phyloP scores from a whole-genome alignment of 2,329 filamentous ascomycete species.

The Verticillium tricorpus region DNA sequence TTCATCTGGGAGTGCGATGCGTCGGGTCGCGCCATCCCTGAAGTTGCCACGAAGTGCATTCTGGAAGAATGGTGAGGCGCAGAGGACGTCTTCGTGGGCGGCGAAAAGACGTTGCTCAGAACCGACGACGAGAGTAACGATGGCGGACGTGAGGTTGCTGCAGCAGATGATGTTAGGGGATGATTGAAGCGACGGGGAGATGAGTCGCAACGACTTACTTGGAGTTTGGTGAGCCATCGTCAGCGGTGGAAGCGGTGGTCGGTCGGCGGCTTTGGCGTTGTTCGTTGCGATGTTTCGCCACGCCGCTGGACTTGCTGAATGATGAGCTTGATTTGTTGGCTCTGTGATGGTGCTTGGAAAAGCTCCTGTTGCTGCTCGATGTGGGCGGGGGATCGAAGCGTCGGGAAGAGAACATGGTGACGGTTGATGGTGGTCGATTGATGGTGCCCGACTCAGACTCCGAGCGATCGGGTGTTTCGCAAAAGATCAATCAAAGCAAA shows the following conservation, averaged over 20 bases:
- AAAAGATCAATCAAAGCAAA: conserved; percentile 8
- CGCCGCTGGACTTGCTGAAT: conserved; percentile 49
- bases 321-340: conserved; percentile 46
- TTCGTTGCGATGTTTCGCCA: conserved; percentile 52
- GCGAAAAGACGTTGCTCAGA: conserved; percentile 82
- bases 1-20: conserved; percentile 77
- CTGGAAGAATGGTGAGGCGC: conserved; percentile 74
- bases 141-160: conserved; percentile 59
- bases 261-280: conserved; percentile 41
- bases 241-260: conserved; percentile 38
- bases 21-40: conserved; percentile 58
- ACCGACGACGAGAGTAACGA: conserved; percentile 79
- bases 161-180: conserved; percentile 8
- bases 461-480: background rate
- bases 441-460: background rate
- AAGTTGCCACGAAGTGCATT: conserved; percentile 58
- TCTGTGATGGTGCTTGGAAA: conserved; percentile 45
- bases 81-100: conserved; percentile 82
- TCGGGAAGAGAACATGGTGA: conserved; percentile 16
- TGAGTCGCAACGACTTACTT: conserved; percentile 31
- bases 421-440: background rate
- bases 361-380: conserved; percentile 36
- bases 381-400: conserved; percentile 35
- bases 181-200: background rate
- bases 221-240: conserved; percentile 34